Evolutionary conservation across 108 stramenopile species (phyloP).

Genomic region (Chaetoceros muelleri): DNA sequence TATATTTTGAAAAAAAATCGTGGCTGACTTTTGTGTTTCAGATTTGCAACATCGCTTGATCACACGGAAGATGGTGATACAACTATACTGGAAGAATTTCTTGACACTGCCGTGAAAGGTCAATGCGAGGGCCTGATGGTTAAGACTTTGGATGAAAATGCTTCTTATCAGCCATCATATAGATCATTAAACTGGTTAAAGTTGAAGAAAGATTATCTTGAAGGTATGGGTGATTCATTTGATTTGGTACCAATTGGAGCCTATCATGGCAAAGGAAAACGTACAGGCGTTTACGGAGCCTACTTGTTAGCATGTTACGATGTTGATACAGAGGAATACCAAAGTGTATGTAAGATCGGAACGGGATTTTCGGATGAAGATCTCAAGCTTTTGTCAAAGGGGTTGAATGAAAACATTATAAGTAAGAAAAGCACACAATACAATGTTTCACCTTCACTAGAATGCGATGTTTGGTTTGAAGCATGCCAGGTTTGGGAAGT

Average conservation of each 20-base stretch:
- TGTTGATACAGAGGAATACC: slow-evolving; percentile 90
- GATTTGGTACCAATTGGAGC: slow-evolving; percentile 98
- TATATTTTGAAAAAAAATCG: slow-evolving; percentile 3
- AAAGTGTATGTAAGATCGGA: slow-evolving; percentile 98
- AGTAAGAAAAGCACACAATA: slow-evolving; percentile 62
- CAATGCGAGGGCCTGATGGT: slow-evolving; percentile 99
- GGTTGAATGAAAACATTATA: slow-evolving; percentile 53
- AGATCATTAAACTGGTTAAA: slow-evolving; percentile 99
- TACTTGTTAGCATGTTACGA: slow-evolving; percentile 98
- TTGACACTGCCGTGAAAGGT: slow-evolving; percentile 92
- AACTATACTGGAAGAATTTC: slow-evolving; percentile 83
- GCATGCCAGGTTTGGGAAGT: slow-evolving; percentile 97
- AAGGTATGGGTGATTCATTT: slow-evolving; percentile 94
- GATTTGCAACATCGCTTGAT: slow-evolving; percentile 32
- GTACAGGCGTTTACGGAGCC: slow-evolving; percentile 93
- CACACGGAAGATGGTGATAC: slow-evolving; percentile 73
- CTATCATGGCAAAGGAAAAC: slow-evolving; percentile 92
- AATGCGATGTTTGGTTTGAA: slow-evolving; percentile 96
- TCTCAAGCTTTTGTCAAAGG: slow-evolving; percentile 64
- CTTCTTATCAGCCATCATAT: slow-evolving; percentile 90
- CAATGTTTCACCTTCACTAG: slow-evolving; percentile 71
- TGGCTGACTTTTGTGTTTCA: neutral
- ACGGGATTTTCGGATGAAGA: slow-evolving; percentile 98
- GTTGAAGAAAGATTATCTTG: slow-evolving; percentile 99
- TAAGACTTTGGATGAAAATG: slow-evolving; percentile 90